Conservation (phyloP, 306 rosid species). For the Hylodesmum podocarpum region DNA sequence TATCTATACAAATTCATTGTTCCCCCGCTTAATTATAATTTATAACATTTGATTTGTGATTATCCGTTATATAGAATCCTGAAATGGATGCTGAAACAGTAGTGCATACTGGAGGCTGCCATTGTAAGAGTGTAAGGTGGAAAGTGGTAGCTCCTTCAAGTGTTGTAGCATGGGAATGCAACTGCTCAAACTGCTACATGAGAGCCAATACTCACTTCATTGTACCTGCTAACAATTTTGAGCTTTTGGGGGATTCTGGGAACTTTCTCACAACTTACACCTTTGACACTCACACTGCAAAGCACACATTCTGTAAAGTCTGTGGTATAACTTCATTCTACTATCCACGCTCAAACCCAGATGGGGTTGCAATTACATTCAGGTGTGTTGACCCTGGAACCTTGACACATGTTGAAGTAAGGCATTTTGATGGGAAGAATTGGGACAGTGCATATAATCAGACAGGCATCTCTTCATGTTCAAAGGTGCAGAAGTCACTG, state of each 20-base stretch:
- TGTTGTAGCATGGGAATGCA: slow-evolving; percentile 77
- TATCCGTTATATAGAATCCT: slow-evolving; percentile 2
- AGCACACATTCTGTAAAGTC: slow-evolving; percentile 77
- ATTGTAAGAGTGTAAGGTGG: slow-evolving; percentile 85
- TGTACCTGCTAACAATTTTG: slow-evolving; percentile 60
- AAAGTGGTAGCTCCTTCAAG: slow-evolving; percentile 55
- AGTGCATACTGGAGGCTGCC: slow-evolving; percentile 83
- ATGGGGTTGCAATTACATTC: slow-evolving; percentile 71
- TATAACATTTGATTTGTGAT: background rate
- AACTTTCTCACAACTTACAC: slow-evolving; percentile 71
- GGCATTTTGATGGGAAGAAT: slow-evolving; percentile 61
- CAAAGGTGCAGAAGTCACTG: slow-evolving; percentile 45
- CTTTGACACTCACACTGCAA: slow-evolving; percentile 78
- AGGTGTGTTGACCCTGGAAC: slow-evolving; percentile 89
- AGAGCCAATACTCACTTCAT: slow-evolving; percentile 62
- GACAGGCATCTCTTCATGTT: slow-evolving; percentile 44
- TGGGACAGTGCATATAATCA: slow-evolving; percentile 52
- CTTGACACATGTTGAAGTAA: slow-evolving; percentile 53
- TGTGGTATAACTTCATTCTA: slow-evolving; percentile 93
- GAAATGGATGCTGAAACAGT: slow-evolving; percentile 61
- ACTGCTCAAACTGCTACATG: slow-evolving; percentile 80
- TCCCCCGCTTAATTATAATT: background rate
- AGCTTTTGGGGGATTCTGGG: slow-evolving; percentile 64
- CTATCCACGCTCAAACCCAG: slow-evolving; percentile 84
- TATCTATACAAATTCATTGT: background rate